These are phyloP conservation scores for Penicillium nucicola DNA, from an alignment of 495 filamentous ascomycete genomes.

Conservation along the genomic window DNA sequence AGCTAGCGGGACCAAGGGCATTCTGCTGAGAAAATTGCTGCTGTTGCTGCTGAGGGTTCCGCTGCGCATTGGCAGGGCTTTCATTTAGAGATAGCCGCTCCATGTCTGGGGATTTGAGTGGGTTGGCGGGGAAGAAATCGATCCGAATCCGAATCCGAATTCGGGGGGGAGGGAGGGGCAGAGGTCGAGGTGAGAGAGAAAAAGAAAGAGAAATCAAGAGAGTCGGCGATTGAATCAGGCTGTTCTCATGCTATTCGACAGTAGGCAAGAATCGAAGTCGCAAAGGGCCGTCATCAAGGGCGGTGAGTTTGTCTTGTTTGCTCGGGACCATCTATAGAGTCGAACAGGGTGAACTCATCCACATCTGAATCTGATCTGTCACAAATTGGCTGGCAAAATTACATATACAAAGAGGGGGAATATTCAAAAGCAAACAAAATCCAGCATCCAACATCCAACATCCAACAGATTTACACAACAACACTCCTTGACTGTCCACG, in stretches of 20 bases:
- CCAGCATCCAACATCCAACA: not conserved
- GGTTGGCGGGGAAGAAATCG: slow-evolving; percentile 7
- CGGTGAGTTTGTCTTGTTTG: slow-evolving; percentile 24
- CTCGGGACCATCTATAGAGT: not conserved
- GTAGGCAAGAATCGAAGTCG: slow-evolving; percentile 1
- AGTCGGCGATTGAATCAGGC: not conserved
- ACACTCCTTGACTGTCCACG: slow-evolving; percentile 36
- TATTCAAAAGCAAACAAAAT: not conserved
- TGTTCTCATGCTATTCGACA: slow-evolving; percentile 1
- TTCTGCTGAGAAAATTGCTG: slow-evolving; percentile 26
- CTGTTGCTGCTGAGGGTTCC: slow-evolving; percentile 23
- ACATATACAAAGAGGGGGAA: slow-evolving; percentile 8
- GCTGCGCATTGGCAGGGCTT: slow-evolving; percentile 25
- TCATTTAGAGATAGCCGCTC: slow-evolving; percentile 43
- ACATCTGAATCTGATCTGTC: not conserved
- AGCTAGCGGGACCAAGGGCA: slow-evolving; percentile 19
- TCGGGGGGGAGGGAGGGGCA: slow-evolving; percentile 7
- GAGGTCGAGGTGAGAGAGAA: slow-evolving; percentile 1
- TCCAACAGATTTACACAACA: slow-evolving; percentile 15
- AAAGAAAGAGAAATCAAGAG: not conserved
- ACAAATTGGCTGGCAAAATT: not conserved
- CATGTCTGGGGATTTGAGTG: slow-evolving; percentile 22
- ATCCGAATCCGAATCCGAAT: not conserved
- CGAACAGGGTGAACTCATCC: not conserved
- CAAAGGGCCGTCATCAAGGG: slow-evolving; percentile 13